phyloP scores from a whole-genome alignment of 257 asterid genomes.

The Lycium ferocissimum region DNA sequence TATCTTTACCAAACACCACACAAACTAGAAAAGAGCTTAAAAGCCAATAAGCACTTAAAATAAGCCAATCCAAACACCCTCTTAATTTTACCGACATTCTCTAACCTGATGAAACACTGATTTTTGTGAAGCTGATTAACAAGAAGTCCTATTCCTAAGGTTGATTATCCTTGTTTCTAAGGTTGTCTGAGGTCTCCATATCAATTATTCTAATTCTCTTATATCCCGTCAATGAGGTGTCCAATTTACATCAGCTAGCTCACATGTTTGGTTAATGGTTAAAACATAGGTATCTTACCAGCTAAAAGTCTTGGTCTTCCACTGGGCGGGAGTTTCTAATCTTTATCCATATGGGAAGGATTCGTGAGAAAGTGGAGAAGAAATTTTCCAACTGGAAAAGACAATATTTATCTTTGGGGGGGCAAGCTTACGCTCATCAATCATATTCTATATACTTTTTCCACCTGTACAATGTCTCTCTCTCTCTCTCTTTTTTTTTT shows the following conservation, averaged over 20 bases:
- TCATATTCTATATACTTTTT: not conserved
- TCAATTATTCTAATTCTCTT: not conserved
- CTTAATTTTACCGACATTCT: not conserved
- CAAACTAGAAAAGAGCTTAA: too few species aligned
- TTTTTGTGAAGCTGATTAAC: slow-evolving; percentile 4
- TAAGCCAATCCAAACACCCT: too few species aligned
- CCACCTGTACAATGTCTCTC: not conserved
- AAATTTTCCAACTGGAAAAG: not conserved
- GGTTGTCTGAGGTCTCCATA: not conserved
- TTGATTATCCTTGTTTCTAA: not conserved
- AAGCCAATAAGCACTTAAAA: too few species aligned
- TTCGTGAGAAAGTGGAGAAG: not conserved
- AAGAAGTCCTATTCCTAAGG: not conserved
- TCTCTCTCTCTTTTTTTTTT: too few species aligned
- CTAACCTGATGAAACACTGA: not conserved
- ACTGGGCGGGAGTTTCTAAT: not conserved
- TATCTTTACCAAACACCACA: too few species aligned
- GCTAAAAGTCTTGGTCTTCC: not conserved
- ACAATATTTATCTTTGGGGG: too few species aligned
- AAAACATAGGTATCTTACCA: not conserved
- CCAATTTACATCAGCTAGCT: slow-evolving; percentile 9
- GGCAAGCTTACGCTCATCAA: not conserved
- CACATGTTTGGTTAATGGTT: not conserved
- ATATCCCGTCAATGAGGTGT: not conserved
- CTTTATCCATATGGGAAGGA: not conserved